phyloP scores from a whole-genome alignment of 2,329 filamentous ascomycete species.

The Aspergillus pseudotamarii region DNA sequence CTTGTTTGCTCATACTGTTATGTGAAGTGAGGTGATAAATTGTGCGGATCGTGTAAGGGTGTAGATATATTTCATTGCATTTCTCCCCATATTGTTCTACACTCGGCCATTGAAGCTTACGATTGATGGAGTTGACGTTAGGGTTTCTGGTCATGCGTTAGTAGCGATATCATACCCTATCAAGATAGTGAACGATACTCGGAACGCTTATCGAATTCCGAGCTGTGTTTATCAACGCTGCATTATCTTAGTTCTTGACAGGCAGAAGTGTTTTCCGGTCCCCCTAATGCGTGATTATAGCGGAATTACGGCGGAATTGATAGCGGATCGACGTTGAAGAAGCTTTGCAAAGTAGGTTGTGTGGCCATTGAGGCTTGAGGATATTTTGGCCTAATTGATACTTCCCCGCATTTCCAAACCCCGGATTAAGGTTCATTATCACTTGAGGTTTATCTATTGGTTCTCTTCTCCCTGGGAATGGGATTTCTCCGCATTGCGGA shows the following conservation, averaged over 20 bases:
- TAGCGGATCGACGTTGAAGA: neutral
- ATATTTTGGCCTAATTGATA: neutral
- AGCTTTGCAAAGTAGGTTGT: neutral
- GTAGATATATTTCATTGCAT: neutral
- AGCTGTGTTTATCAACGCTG: constrained; percentile 7
- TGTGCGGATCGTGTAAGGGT: neutral
- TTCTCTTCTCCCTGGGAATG: neutral
- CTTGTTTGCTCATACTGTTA: constrained; percentile 15
- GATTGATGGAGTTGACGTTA: neutral
- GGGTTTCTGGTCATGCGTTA: neutral
- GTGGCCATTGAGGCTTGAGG: neutral
- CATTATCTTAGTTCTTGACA: neutral
- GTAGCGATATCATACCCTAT: neutral
- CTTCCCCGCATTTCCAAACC: neutral
- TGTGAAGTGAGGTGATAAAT: neutral
- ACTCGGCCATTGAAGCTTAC: neutral
- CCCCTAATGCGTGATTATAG: neutral
- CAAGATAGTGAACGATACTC: constrained; percentile 8
- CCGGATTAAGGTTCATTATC: neutral
- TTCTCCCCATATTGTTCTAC: neutral
- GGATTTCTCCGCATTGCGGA: constrained; percentile 12
- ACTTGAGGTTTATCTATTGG: neutral
- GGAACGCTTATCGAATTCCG: constrained; percentile 23
- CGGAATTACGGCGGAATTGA: neutral
- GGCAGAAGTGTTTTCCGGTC: neutral